Evolutionary conservation across 2,329 filamentous ascomycete species (phyloP), one percentile per base, ranked within the genome.

Genomic region (Hysterium pulicare): DNA sequence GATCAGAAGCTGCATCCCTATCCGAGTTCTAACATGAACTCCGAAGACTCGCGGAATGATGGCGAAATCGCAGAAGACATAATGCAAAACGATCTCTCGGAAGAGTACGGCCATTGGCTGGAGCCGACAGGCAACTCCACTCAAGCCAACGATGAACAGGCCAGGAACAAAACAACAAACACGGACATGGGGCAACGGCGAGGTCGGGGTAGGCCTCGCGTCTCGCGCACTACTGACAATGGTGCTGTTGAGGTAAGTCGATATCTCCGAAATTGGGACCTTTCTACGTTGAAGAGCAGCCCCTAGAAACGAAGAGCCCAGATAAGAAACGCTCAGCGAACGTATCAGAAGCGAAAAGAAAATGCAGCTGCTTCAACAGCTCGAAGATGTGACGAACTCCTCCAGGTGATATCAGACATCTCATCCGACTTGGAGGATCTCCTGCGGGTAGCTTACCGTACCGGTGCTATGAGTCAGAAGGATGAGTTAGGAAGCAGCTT

Each of bases 291-390:
- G 22, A 6, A 5, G 17, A 16, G 31, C 38, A 8, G 40, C 32
- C n/a, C n/a, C 19, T 37, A 59, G 53, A 59, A 58, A 54, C 54
- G 54, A 15, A 51, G 56, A 17, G 54, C 54, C 4, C 53, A 61
- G 38, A 51, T 57, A 1, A 49, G 54, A 16, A 50, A 57, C 17
- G 54, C 57, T 2, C 53, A 59, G 37, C 40, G 50, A 19, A 50
- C 47, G 9, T 57, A 61, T 31, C 53, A 57, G 21, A 55, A 53
- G 34, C 44, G 51, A 42, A 60, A 60, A 43, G 55, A 59, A n/a
- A 48, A 36, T 11, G 49, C 46, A 3, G 42, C 49, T 6, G 46
- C 49, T 21, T 45, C 47, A 5, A 46, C 51, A 16, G 47, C 49
- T 16, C 40, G 42, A 24, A 41, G 55, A 31, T 46, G 46, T 22